A percentile compares a stretch with the other conserved stretches of the same genome.
Evolutionary conservation across 805 yeast genomes (phyloP).

Genomic region (Wickerhamomyces chambardii): DNA sequence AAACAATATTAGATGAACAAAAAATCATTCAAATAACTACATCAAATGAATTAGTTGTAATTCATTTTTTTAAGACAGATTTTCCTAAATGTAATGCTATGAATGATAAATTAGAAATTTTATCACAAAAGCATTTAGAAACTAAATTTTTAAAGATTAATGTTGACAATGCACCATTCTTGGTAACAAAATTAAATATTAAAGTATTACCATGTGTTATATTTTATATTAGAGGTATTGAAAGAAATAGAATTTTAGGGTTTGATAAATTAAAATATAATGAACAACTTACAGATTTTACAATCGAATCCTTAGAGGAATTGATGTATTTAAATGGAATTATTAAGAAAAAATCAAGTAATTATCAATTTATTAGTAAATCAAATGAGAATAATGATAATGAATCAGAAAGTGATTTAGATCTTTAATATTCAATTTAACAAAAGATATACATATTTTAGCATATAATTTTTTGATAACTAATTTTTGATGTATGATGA

Average conservation of each 20-base stretch:
- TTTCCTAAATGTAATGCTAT: constrained; percentile 54
- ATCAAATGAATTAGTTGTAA: constrained; percentile 30
- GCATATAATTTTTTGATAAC: too few relatives aligned
- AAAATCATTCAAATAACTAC: constrained; percentile 45
- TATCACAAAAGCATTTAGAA: constrained; percentile 51
- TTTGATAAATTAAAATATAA: constrained; percentile 46
- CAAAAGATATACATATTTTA: too few relatives aligned
- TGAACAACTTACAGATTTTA: constrained; percentile 36
- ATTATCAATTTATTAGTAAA: constrained; percentile 14
- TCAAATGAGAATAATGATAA: constrained; percentile 6
- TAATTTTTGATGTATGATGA: too few relatives aligned
- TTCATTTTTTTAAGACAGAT: constrained; percentile 55
- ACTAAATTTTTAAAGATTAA: constrained; percentile 44
- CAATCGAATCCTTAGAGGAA: constrained; percentile 38
- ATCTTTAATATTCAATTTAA: too few relatives aligned
- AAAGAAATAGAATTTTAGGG: constrained; percentile 55
- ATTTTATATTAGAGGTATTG: constrained; percentile 51
- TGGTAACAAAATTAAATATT: constrained; percentile 52
- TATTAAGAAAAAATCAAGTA: constrained; percentile 24
- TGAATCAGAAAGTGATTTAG: constrained; percentile 30
- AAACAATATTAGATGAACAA: constrained; percentile 39
- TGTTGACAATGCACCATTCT: constrained; percentile 64
- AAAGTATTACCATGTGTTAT: constrained; percentile 67
- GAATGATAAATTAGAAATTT: constrained; percentile 32
- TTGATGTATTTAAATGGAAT: constrained; percentile 23